A percentile compares a stretch with the other conserved stretches of the same genome.
Evolutionary conservation across 2,329 filamentous ascomycete species (phyloP).

Genomic region (Beauveria sp.): DNA sequence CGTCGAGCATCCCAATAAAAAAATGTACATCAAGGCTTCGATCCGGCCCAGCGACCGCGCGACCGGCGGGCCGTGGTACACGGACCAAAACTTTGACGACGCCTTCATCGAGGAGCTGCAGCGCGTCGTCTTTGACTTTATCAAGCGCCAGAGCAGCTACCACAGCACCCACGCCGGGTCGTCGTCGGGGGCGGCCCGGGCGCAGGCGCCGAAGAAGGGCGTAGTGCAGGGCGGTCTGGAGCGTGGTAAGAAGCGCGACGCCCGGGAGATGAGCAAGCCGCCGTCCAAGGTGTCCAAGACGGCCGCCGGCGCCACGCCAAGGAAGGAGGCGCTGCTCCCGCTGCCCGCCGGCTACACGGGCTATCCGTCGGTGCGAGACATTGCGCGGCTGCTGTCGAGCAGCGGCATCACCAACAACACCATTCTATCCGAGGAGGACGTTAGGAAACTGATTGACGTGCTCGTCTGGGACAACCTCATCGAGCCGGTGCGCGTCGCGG

Average conservation of each 20-base stretch:
- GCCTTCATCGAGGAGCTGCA: conserved; percentile 77
- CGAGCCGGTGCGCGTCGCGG: conserved; percentile 51
- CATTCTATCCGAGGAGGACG: conserved; percentile 62
- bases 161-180: conserved; percentile 33
- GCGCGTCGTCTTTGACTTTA: conserved; percentile 63
- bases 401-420: conserved; percentile 66
- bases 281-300: conserved; percentile 22
- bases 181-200: conserved; percentile 22
- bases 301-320: conserved; percentile 15
- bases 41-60: conserved; percentile 82
- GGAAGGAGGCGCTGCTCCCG: conserved; percentile 39
- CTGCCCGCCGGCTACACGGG: conserved; percentile 60
- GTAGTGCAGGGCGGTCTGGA: conserved; percentile 41
- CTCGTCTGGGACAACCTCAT: conserved; percentile 82
- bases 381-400: conserved; percentile 66
- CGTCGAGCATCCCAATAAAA: conserved; percentile 82
- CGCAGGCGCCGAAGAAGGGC: conserved; percentile 49
- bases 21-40: conserved; percentile 90
- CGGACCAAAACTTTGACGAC: conserved; percentile 81
- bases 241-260: conserved; percentile 44
- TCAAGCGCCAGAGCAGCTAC: conserved; percentile 66
- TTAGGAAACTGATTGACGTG: conserved; percentile 80
- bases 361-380: conserved; percentile 74
- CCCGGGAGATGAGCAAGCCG: conserved; percentile 29
- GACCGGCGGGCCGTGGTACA: conserved; percentile 91